These are phyloP conservation scores for Straminergon stramineum DNA, from an alignment of 225 moss, liverwort and hornwort genomes.

Conservation along the genomic window DNA sequence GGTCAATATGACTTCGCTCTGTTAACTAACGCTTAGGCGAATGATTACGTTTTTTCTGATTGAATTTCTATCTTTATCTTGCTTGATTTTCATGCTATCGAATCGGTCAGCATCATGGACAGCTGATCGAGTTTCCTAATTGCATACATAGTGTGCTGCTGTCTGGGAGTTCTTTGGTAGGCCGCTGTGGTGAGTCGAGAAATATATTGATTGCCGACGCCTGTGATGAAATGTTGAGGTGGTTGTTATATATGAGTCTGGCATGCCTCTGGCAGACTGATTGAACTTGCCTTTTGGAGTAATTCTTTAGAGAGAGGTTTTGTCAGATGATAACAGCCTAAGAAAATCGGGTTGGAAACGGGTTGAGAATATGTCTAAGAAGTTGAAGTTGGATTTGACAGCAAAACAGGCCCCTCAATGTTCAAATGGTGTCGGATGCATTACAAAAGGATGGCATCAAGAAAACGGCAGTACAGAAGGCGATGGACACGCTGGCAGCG, in stretches of 20 bases:
- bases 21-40: too few species aligned
- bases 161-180: background rate
- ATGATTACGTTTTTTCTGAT: background rate
- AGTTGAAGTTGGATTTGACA: conserved; percentile 8
- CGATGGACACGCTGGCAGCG: conserved; percentile 62
- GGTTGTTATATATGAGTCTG: background rate
- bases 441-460: conserved; percentile 71
- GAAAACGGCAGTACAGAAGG: conserved; percentile 78
- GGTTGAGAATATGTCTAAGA: background rate
- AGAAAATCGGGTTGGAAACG: background rate
- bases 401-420: conserved; percentile 94
- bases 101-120: background rate
- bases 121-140: background rate
- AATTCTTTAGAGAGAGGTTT: background rate
- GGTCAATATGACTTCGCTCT: background rate
- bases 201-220: background rate
- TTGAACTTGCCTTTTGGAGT: background rate
- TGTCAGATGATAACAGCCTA: background rate
- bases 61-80: background rate
- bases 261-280: background rate
- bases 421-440: conserved; percentile 81
- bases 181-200: background rate
- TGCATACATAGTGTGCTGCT: background rate
- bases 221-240: background rate
- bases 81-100: background rate